Conservation (phyloP, 2,329 filamentous ascomycete genomes). For the Penicillium sp. region DNA sequence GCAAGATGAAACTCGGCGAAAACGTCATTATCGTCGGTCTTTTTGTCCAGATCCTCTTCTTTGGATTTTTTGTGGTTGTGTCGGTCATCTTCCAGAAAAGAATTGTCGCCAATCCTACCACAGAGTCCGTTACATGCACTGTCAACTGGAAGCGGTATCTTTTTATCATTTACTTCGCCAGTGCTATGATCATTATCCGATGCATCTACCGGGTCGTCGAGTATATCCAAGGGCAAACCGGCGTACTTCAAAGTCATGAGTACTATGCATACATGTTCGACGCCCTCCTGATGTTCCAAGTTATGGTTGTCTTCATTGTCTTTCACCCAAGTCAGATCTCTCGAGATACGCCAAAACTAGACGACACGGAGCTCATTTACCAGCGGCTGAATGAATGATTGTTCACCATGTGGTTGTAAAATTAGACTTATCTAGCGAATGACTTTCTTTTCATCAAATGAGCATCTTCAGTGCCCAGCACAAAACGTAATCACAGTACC, state of each 20-base stretch:
- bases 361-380: slow-evolving; percentile 2
- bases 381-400: background rate
- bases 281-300: slow-evolving; percentile 6
- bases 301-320: slow-evolving; percentile 7
- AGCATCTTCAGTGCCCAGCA: no score
- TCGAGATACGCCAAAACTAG: background rate
- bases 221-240: slow-evolving; percentile 36
- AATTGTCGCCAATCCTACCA: slow-evolving; percentile 34
- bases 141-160: slow-evolving; percentile 12
- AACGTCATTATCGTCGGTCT: slow-evolving; percentile 62
- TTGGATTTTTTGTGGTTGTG: slow-evolving; percentile 61
- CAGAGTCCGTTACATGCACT: background rate
- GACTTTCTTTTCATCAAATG: background rate
- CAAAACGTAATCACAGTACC: background rate
- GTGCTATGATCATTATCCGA: slow-evolving; percentile 37
- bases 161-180: slow-evolving; percentile 31
- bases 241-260: slow-evolving; percentile 38
- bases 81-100: slow-evolving; percentile 58
- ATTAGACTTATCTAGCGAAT: background rate
- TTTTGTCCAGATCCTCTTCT: slow-evolving; percentile 63
- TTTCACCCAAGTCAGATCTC: slow-evolving; percentile 11
- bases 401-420: background rate
- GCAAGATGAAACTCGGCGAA: slow-evolving; percentile 20
- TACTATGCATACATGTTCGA: slow-evolving; percentile 34
- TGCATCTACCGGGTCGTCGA: slow-evolving; percentile 42